Percentiles rank a stretch among this genome's conserved stretches.
These are phyloP conservation scores for Penicillium paxilli DNA, from an alignment of 495 filamentous ascomycete species.

Conservation along the genomic window DNA sequence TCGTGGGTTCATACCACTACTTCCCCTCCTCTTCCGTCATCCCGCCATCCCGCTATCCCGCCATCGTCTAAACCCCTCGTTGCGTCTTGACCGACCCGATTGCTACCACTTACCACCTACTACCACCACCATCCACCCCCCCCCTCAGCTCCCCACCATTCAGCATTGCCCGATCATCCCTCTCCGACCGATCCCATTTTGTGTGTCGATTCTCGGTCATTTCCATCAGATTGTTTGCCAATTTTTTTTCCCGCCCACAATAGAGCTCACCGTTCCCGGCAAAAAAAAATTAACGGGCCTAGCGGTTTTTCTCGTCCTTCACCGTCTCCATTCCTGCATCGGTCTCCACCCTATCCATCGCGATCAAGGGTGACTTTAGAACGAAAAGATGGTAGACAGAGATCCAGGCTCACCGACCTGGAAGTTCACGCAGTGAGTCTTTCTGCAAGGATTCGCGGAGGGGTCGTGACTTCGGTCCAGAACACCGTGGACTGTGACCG, in stretches of 20 bases:
- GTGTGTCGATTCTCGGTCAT: constrained; percentile 1
- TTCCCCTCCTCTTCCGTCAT: constrained; percentile 7
- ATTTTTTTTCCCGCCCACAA: constrained; percentile 12
- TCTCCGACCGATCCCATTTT: constrained; percentile 19
- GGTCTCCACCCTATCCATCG: constrained; percentile 9
- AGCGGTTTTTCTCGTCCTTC: constrained; percentile 12
- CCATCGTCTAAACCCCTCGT: constrained; percentile 8
- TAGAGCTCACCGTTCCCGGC: constrained; percentile 16
- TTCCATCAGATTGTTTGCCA: neutral
- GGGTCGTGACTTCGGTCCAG: neutral
- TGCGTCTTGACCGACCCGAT: constrained; percentile 16
- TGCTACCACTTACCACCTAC: too few species aligned
- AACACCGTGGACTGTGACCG: neutral
- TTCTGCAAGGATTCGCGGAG: neutral
- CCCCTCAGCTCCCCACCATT: constrained; percentile 1
- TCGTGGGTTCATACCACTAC: constrained; percentile 8
- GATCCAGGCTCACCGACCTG: constrained; percentile 92
- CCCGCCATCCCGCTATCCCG: constrained; percentile 3
- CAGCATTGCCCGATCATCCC: neutral
- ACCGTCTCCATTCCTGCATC: constrained; percentile 9
- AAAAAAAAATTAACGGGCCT: constrained; percentile 3
- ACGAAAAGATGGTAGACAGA: constrained; percentile 90
- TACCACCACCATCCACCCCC: constrained; percentile 6
- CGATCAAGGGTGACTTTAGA: constrained; percentile 37
- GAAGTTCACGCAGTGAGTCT: constrained; percentile 99